Evolutionary conservation across 2,329 filamentous ascomycete genomes (phyloP).

Genomic region (Alternaria sp.): DNA sequence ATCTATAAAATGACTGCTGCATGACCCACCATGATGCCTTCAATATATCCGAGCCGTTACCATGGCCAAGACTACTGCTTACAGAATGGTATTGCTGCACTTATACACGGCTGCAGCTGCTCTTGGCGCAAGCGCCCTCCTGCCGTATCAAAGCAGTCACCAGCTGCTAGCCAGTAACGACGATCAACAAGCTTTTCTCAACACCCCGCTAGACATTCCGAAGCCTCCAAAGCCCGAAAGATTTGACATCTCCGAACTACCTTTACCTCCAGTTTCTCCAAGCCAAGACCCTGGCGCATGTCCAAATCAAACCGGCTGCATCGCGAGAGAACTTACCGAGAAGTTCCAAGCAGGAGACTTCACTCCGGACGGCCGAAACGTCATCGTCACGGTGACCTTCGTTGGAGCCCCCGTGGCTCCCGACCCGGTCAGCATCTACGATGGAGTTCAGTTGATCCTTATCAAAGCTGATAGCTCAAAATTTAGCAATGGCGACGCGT

Average conservation of each 20-base stretch:
- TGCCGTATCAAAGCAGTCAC: not conserved
- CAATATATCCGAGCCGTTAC: not conserved
- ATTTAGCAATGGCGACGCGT: slow-evolving; percentile 55
- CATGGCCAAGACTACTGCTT: not conserved
- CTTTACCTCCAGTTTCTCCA: slow-evolving; percentile 47
- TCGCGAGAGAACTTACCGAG: slow-evolving; percentile 18
- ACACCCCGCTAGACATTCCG: not conserved
- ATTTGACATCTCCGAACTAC: slow-evolving; percentile 44
- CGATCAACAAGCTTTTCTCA: not conserved
- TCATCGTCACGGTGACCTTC: slow-evolving; percentile 51
- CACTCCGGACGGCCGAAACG: slow-evolving; percentile 53
- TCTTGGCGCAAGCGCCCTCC: not conserved
- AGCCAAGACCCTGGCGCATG: slow-evolving; percentile 41
- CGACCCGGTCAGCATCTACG: slow-evolving; percentile 52
- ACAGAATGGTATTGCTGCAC: not conserved
- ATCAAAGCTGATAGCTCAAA: slow-evolving; percentile 45
- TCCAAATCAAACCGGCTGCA: slow-evolving; percentile 49
- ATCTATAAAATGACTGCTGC: not conserved
- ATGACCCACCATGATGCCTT: not conserved
- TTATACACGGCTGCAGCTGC: not conserved
- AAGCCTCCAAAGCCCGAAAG: not conserved
- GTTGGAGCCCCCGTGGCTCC: slow-evolving; percentile 51
- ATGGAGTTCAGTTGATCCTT: slow-evolving; percentile 50
- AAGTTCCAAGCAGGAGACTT: slow-evolving; percentile 46
- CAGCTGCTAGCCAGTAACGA: not conserved